Evolutionary conservation across 148 eudicot genomes (phyloP).

Genomic region (Fagopyrum homotropicum): DNA sequence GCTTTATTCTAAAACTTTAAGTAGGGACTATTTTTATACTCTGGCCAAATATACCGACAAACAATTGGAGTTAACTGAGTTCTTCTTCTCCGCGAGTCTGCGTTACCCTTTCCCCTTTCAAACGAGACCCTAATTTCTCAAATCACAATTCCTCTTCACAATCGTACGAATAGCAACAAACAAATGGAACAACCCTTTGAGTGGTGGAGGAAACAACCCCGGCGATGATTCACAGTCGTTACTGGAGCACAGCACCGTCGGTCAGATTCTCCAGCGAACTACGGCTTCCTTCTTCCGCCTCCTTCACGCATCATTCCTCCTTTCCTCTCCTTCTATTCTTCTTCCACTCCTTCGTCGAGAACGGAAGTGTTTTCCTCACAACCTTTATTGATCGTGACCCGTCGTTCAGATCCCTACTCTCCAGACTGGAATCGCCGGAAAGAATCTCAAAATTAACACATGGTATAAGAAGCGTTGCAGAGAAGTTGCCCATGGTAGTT

Average conservation of each 20-base stretch:
- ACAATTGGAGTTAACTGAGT: no score
- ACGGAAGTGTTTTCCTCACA: constrained; percentile 49
- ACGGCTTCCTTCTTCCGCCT: constrained; percentile 31
- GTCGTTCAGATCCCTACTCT: constrained; percentile 47
- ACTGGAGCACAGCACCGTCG: constrained; percentile 28
- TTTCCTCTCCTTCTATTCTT: constrained; percentile 61
- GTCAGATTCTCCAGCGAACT: constrained; percentile 38
- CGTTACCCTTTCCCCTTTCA: background rate
- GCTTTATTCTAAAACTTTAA: no score
- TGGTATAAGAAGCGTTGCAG: constrained; percentile 54
- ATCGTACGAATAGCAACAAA: background rate
- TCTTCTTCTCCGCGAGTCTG: no score
- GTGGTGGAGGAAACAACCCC: constrained; percentile 10
- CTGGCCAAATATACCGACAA: no score
- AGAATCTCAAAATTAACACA: constrained; percentile 37
- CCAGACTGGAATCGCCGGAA: constrained; percentile 46
- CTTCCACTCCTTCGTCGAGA: constrained; percentile 64
- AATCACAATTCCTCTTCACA: background rate
- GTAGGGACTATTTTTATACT: no score
- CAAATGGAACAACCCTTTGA: background rate
- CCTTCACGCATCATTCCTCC: constrained; percentile 45
- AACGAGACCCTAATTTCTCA: constrained; percentile 2
- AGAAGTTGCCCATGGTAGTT: constrained; percentile 55
- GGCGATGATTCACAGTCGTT: constrained; percentile 26
- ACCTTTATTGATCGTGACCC: constrained; percentile 60